Base-by-base conservation (phyloP, 1,139 yeast species). In the Arxiozyma bovina region DNA sequence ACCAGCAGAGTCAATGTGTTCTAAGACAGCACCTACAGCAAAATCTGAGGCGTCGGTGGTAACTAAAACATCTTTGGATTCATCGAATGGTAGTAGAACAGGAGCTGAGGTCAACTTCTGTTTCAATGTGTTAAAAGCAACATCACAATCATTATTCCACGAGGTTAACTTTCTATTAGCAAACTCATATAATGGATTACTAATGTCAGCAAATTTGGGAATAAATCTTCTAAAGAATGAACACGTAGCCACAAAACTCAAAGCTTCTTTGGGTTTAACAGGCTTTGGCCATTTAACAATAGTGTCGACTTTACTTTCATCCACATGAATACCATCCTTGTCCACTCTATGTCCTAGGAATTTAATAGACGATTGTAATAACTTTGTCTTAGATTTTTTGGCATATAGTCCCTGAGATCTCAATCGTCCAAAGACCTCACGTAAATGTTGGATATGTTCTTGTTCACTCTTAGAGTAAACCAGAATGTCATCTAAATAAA, bases 401-500 rank as follows among this genome's bases (percentile, higher is more conserved):
- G 21, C 20, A 20, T 41, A 41, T 18, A 41, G 21, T 41, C 7
- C 43, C 21, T n/a, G 21, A 41, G 43, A 4, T 41, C 21, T 41
- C 7, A n/a, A 41, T 41, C 21, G 20, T 20, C 21, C 43, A 18
- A 41, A 17, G 42, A 46, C 49, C 21, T 18, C 7, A n/a, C 17
- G n/a, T 46, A 46, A 34, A 12, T 67, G 63, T 5, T 51, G 23
- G 2, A 42, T 22, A 50, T 66, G 69, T 30, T 57, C 60, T 20
- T 58, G 54, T 23, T 45, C 42, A 1, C 51, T 22, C 18, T 53
- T 25, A 18, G 62, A 59, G 50, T 55, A 65, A n/a, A 66, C 59
- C 22, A 66, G 34, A 38, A 69, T 58, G 51, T 66, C 69, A 53
- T 64, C 71, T 27, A 66, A 48, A 53, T 66, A 67, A 5, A 57